phyloP scores from a whole-genome alignment of 2,329 filamentous ascomycete species.

The Colletotrichum spaethianum region DNA sequence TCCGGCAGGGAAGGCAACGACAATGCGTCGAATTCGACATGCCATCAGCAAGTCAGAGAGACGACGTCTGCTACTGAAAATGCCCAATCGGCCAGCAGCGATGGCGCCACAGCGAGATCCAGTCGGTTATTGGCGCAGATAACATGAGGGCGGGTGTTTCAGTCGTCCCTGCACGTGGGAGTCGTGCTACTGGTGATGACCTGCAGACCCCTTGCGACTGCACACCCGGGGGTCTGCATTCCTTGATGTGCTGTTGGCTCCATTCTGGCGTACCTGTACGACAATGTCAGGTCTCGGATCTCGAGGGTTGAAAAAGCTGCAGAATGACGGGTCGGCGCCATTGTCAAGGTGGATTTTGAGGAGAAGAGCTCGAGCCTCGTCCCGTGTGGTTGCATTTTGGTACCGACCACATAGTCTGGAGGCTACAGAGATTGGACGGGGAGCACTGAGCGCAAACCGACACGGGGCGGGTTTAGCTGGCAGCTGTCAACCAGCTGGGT shows the following conservation, averaged over 20 bases:
- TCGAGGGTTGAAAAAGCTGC: conserved; percentile 5
- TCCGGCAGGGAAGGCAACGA: neutral
- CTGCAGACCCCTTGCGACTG: conserved; percentile 32
- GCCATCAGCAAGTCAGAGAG: neutral
- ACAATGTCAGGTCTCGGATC: conserved; percentile 18
- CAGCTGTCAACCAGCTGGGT: conserved; percentile 20
- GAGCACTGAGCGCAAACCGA: conserved; percentile 11
- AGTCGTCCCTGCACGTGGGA: conserved; percentile 23
- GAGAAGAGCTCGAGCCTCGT: conserved; percentile 37
- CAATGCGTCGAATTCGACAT: neutral
- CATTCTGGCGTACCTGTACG: neutral
- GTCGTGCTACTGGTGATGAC: conserved; percentile 23
- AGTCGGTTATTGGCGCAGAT: neutral
- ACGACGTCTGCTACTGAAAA: neutral
- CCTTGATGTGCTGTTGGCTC: neutral
- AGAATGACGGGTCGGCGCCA: conserved; percentile 6
- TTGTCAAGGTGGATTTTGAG: conserved; percentile 14
- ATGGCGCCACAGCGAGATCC: neutral
- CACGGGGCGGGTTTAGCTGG: conserved; percentile 10
- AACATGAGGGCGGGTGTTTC: conserved; percentile 25
- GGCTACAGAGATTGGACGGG: neutral
- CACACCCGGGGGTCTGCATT: conserved; percentile 23
- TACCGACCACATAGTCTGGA: neutral
- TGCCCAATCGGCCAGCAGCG: neutral
- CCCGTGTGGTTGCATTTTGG: conserved; percentile 8